These are phyloP conservation scores for Durotheca rogersii DNA, from an alignment of 495 filamentous ascomycete genomes.

Conservation along the genomic window DNA sequence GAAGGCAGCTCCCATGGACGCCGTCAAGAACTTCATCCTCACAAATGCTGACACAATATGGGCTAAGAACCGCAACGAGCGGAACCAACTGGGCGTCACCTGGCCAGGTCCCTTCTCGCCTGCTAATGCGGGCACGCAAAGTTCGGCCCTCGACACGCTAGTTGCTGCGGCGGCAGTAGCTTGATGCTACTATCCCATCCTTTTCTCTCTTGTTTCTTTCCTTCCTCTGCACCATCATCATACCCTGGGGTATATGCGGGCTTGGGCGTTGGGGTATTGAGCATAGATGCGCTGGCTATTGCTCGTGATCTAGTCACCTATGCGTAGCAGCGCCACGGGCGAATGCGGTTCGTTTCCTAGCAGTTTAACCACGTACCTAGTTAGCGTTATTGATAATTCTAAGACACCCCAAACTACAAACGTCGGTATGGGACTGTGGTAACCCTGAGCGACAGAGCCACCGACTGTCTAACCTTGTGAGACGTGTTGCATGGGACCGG, in stretches of 20 bases:
- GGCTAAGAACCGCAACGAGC: conserved; percentile 56
- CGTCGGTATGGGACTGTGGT: too few relatives aligned
- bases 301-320: conserved; percentile 26
- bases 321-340: conserved; percentile 2
- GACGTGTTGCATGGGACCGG: conserved; percentile 8
- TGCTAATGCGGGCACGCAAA: conserved; percentile 60
- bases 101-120: conserved; percentile 58
- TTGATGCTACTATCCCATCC: too few relatives aligned
- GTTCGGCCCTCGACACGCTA: conserved; percentile 66
- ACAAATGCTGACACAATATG: conserved; percentile 68
- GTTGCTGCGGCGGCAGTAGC: conserved; percentile 60
- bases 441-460: too few relatives aligned
- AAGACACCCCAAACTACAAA: not conserved
- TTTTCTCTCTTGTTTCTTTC: too few relatives aligned
- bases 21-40: conserved; percentile 56
- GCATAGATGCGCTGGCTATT: conserved; percentile 25
- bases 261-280: conserved; percentile 21
- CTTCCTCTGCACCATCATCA: too few relatives aligned
- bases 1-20: conserved; percentile 48
- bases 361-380: conserved; percentile 16
- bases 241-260: too few relatives aligned
- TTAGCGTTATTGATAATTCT: not conserved
- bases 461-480: too few relatives aligned
- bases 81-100: conserved; percentile 54
- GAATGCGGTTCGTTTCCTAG: conserved; percentile 11